Base-by-base conservation (phyloP, 805 yeast genomes). In the Barnettozyma californica region DNA sequence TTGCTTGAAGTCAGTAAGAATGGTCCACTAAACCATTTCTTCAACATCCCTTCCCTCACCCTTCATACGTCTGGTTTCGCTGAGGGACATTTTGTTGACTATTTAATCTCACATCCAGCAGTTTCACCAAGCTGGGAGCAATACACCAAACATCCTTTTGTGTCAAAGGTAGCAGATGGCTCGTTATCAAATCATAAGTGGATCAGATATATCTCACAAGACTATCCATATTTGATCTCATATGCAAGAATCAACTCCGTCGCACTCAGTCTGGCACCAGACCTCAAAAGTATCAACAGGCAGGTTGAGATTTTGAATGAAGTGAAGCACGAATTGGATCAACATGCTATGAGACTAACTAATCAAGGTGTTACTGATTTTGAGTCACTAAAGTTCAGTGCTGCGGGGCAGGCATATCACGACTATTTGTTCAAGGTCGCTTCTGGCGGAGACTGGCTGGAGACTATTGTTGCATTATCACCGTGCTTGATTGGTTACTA, bases 21-120 rank as follows among this genome's bases (percentile, higher is more conserved):
- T 58, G 95, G 95, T 0, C 95, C 96, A 1, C 68, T 89, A 46
- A 85, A 88, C 63, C 96, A 89, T 63, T 68, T 71, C 16, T 75
- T 69, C 47, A 65, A 66, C 34, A 56, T 73, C 26, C 44, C 55
- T 1, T 35, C 45, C 6, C 38, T 48, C 6, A 18, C 46, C 7
- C 8, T 19, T 11, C 45, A 31, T 13, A 34, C 44, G 5, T 43
- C 44, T 29, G 52, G 44, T 1, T 59, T 53, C 45, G 40, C 38
- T 9, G 58, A 59, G 27, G 62, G 62, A 3, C 55, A 52, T 23
- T 73, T 78, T 54, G 68, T 76, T 25, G 74, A 75, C 4, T 84
- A 70, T 58, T 67, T 86, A 52, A 71, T 70, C 29, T 57, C 62
- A 11, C 91, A 86, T 59, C 83, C 86, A 8, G 62, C 63, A 31